Conservation (phyloP, 768 basidiomycete species). For the Kondoa malvinella region DNA sequence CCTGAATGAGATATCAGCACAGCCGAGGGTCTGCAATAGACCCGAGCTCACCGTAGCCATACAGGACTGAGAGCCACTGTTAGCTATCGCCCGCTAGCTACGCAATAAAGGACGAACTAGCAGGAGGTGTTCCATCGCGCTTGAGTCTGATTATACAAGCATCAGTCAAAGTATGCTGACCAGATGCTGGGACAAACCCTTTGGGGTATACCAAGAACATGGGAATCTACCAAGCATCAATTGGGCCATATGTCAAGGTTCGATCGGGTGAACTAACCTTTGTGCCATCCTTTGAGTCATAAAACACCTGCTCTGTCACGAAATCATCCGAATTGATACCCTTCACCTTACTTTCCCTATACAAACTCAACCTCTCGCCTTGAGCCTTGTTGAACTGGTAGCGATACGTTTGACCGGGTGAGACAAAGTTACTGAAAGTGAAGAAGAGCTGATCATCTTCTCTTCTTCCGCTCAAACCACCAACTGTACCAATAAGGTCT, state of each 20-base stretch:
- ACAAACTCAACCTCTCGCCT: constrained; percentile 41
- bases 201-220: constrained; percentile 73
- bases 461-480: constrained; percentile 39
- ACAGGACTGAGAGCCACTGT: no score
- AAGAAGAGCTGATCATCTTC: constrained; percentile 49
- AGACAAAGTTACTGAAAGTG: constrained; percentile 48
- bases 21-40: constrained; percentile 9
- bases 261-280: no score
- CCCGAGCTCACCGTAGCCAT: no score
- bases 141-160: no score
- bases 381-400: constrained; percentile 41
- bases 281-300: constrained; percentile 59
- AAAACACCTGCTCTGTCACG: constrained; percentile 60
- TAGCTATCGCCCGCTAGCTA: no score
- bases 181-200: no score
- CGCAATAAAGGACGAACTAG: no score
- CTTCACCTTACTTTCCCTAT: constrained; percentile 43
- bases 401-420: constrained; percentile 48
- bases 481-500: constrained; percentile 52
- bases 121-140: no score
- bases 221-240: constrained; percentile 51
- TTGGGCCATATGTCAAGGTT: no score
- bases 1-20: constrained; percentile 69
- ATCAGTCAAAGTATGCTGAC: no score
- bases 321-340: constrained; percentile 55